Evolutionary conservation across 805 yeast genomes (phyloP).

Genomic region (Myxozyma mucilagina): DNA sequence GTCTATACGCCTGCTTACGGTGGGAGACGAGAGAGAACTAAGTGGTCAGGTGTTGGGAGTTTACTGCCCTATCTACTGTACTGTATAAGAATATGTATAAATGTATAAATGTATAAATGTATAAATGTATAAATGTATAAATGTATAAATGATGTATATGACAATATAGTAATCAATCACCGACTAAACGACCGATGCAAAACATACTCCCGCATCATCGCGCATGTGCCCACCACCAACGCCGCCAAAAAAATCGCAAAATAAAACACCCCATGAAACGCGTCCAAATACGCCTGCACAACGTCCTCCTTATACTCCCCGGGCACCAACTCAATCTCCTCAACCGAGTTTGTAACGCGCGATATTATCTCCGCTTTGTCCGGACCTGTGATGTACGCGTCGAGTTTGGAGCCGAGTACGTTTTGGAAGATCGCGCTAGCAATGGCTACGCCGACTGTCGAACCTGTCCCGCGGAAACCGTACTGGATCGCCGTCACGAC

Average conservation of each 20-base stretch:
- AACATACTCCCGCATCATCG: conserved; percentile 27
- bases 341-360: conserved; percentile 26
- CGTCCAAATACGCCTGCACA: conserved; percentile 28
- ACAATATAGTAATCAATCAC: too few species aligned
- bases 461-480: conserved; percentile 69
- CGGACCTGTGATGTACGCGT: conserved; percentile 18
- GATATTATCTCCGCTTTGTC: conserved; percentile 24
- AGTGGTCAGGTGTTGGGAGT: not conserved
- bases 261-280: conserved; percentile 29
- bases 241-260: conserved; percentile 24
- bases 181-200: conserved; percentile 16
- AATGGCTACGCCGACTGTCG: conserved; percentile 64
- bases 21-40: not conserved
- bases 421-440: conserved; percentile 59
- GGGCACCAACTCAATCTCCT: conserved; percentile 24
- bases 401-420: conserved; percentile 39
- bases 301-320: conserved; percentile 17
- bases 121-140: too few species aligned
- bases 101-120: too few species aligned
- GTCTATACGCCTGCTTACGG: not conserved
- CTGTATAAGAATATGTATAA: too few species aligned
- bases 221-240: conserved; percentile 22
- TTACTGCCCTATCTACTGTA: too few species aligned
- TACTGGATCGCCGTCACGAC: conserved; percentile 75
- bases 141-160: too few species aligned